phyloP scores from a whole-genome alignment of 2,329 filamentous ascomycete species.

The Aspergillus sp. region DNA sequence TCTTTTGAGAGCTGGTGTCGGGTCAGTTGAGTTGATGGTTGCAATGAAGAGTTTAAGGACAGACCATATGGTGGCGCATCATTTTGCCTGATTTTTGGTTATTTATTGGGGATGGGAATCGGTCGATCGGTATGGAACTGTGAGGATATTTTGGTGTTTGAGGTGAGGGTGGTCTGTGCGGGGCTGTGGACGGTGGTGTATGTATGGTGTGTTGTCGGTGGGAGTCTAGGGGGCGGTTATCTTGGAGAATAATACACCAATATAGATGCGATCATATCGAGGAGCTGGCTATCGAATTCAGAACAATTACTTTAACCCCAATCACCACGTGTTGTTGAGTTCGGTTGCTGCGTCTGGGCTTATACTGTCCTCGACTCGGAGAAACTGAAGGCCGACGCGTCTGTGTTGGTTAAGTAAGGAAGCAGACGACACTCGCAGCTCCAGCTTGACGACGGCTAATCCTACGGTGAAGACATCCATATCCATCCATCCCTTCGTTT shows the following conservation, averaged over 20 bases:
- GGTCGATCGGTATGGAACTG: neutral
- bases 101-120: neutral
- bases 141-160: slow-evolving; percentile 9
- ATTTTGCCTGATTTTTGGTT: neutral
- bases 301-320: no score
- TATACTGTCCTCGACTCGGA: slow-evolving; percentile 17
- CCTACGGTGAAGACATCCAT: slow-evolving; percentile 19
- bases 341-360: neutral
- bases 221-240: neutral
- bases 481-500: slow-evolving; percentile 20
- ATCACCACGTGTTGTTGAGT: no score
- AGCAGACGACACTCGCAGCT: neutral
- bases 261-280: neutral
- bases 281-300: neutral
- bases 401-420: neutral
- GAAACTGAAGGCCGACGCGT: slow-evolving; percentile 23
- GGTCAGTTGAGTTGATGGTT: neutral
- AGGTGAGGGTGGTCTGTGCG: slow-evolving; percentile 9
- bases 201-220: no score
- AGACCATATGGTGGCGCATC: slow-evolving; percentile 2
- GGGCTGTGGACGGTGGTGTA: neutral
- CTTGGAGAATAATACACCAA: neutral
- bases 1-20: slow-evolving; percentile 78
- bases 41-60: neutral
- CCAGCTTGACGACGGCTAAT: neutral